A percentile compares a stretch with the other conserved stretches of the same genome.
Conservation (phyloP, 2,329 filamentous ascomycete species). For the Ceratocystiopsis sp. region DNA sequence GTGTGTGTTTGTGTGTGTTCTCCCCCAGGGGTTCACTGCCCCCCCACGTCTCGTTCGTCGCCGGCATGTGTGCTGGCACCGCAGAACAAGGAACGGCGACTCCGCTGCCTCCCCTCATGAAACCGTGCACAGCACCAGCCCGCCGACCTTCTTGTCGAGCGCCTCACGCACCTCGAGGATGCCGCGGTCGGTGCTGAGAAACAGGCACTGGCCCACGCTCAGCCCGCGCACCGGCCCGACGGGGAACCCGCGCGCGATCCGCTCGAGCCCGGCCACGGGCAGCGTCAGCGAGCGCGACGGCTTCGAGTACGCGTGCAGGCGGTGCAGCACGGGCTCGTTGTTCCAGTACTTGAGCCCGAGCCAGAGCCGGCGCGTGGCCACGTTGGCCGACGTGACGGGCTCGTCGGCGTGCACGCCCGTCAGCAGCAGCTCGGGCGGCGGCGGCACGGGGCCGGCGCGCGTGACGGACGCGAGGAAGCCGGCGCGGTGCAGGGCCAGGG, state of each 20-base stretch:
- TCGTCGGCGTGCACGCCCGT: slow-evolving; percentile 22
- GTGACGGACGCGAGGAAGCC: slow-evolving; percentile 70
- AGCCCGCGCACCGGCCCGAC: slow-evolving; percentile 57
- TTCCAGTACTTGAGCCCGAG: slow-evolving; percentile 82
- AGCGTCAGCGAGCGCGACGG: slow-evolving; percentile 57
- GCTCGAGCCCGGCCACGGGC: slow-evolving; percentile 41
- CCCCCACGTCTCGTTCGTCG: too few relatives aligned
- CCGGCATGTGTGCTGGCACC: too few relatives aligned
- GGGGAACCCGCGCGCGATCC: slow-evolving; percentile 51
- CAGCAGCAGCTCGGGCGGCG: slow-evolving; percentile 27
- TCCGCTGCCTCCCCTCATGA: too few relatives aligned
- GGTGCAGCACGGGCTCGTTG: slow-evolving; percentile 58
- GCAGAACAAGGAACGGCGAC: too few relatives aligned
- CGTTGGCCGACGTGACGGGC: slow-evolving; percentile 50
- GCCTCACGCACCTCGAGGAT: slow-evolving; percentile 72
- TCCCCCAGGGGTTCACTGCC: too few relatives aligned
- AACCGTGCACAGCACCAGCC: slow-evolving; percentile 58
- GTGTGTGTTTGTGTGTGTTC: too few relatives aligned
- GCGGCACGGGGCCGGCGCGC: slow-evolving; percentile 44
- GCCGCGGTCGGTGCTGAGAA: slow-evolving; percentile 59
- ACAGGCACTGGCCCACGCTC: slow-evolving; percentile 67
- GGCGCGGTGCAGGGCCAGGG: slow-evolving; percentile 61
- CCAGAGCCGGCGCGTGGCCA: slow-evolving; percentile 64
- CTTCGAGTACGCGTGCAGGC: slow-evolving; percentile 51
- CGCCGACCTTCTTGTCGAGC: slow-evolving; percentile 64